Evolutionary conservation across 768 basidiomycete species (phyloP), one percentile per base, ranked within the genome.

Genomic region (Tulasnella sp.): DNA sequence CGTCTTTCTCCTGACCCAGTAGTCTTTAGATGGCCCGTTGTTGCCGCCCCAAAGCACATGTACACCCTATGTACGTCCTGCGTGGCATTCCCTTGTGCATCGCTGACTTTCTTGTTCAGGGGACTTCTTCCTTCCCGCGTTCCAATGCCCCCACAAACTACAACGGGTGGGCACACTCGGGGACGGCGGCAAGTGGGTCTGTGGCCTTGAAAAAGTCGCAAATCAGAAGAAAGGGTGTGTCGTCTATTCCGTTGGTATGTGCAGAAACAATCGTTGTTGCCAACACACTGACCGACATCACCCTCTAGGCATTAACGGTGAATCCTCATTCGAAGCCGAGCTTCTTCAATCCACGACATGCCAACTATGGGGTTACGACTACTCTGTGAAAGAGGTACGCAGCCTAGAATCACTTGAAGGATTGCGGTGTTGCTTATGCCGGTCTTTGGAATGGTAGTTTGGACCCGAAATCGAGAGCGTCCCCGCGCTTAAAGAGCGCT

Each of bases 251-350:
- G 40, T 61, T 21, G 57, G 60, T 61, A 32, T 48, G 59, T 21
- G 32, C 37, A 6, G 14, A 15, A n/a, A n/a, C n/a, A 31, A 6
- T 29, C 45, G 27, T 48, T 25, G 45, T 32, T 6, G 27, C 19
- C 25, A 29, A n/a, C 45, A 29, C 45, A 32, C 45, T 23, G n/a
- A n/a, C 21, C 4, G 43, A 23, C n/a, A 14, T 32, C 9, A 23
- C 34, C 6, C 31, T 21, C 35, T 48, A 52, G 50, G 50, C 32
- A 48, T 60, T n/a, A 56, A 55, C 42, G 53, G 41, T 35, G 59
- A 61, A 27, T 58, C 57, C 27, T 61, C 60, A 12, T 61, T 58
- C 51, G 60, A 61, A 40, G 60, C 60, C 25, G 60, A 58, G 21
- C 27, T 61, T 35, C 35, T 61, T 8, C 45, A 58, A 35, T 40